These are phyloP conservation scores for Penicillium parvum DNA, from an alignment of 495 filamentous ascomycete genomes.

Conservation along the genomic window DNA sequence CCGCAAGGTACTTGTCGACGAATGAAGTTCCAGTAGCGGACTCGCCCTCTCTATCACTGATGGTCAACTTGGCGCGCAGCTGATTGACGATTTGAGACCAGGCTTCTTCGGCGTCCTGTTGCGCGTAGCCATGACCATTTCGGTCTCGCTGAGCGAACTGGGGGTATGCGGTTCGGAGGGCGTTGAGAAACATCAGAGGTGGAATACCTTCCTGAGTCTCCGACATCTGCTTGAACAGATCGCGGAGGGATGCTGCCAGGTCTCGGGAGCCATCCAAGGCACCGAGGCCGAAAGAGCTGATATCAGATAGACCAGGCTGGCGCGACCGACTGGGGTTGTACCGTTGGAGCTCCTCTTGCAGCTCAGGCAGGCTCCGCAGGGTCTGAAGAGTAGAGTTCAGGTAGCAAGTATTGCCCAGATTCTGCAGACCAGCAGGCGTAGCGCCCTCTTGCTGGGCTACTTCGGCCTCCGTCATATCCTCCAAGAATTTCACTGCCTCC, in stretches of 20 bases:
- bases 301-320: constrained; percentile 40
- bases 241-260: constrained; percentile 73
- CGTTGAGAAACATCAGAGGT: constrained; percentile 78
- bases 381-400: constrained; percentile 94
- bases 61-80: constrained; percentile 72
- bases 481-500: constrained; percentile 80
- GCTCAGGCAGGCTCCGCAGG: constrained; percentile 81
- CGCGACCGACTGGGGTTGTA: constrained; percentile 51
- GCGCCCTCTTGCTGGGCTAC: constrained; percentile 77
- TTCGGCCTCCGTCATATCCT: constrained; percentile 98
- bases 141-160: constrained; percentile 88
- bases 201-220: constrained; percentile 85
- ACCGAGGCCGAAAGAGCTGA: constrained; percentile 57
- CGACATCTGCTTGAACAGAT: constrained; percentile 90
- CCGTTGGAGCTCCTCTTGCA: constrained; percentile 71
- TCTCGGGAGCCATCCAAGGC: constrained; percentile 61
- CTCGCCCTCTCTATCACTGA: constrained; percentile 49
- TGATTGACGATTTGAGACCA: constrained; percentile 96
- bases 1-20: constrained; percentile 85
- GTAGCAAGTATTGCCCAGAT: constrained; percentile 96
- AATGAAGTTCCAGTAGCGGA: constrained; percentile 58
- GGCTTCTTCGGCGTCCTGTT: constrained; percentile 97
- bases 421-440: constrained; percentile 82
- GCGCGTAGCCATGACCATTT: constrained; percentile 77
- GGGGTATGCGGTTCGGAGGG: constrained; percentile 77